Percentiles rank a stretch among this genome's conserved stretches.
Conservation (phyloP, 768 basidiomycete genomes). For the Mycena galericulata region DNA sequence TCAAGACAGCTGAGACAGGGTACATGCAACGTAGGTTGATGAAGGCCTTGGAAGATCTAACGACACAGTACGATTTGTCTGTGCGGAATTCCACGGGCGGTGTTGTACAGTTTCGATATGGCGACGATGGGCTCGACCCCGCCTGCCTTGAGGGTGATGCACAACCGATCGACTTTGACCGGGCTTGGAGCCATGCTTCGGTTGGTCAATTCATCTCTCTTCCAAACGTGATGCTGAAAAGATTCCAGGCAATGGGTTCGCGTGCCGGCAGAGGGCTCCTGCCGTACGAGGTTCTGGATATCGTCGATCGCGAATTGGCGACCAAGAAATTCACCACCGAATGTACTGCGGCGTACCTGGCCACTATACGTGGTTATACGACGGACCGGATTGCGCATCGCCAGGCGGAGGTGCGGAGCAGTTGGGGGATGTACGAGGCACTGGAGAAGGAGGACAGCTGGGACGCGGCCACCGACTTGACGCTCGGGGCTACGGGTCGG, state of each 20-base stretch:
- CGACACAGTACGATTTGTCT: constrained; percentile 94
- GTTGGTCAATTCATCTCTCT: constrained; percentile 53
- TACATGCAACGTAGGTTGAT: constrained; percentile 99
- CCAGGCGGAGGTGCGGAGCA: constrained; percentile 74
- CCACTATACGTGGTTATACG: constrained; percentile 79
- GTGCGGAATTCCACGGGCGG: constrained; percentile 96
- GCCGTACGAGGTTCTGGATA: constrained; percentile 87
- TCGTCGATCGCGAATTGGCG: constrained; percentile 73
- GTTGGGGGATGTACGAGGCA: constrained; percentile 88
- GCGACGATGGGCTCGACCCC: constrained; percentile 97
- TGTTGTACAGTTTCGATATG: constrained; percentile 96
- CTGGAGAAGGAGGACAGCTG: constrained; percentile 79
- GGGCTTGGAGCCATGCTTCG: constrained; percentile 88
- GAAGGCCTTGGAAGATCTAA: constrained; percentile 98
- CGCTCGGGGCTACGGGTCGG: constrained; percentile 80
- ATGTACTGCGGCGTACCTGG: constrained; percentile 78
- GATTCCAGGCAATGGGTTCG: constrained; percentile 69
- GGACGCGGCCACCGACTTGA: constrained; percentile 82
- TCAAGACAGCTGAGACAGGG: constrained; percentile 99
- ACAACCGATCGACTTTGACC: constrained; percentile 89
- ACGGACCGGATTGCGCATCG: constrained; percentile 70
- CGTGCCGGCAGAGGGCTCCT: constrained; percentile 74
- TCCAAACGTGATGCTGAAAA: constrained; percentile 19
- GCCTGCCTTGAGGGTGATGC: constrained; percentile 96
- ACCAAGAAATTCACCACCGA: constrained; percentile 71